A percentile compares a stretch with the other conserved stretches of the same genome.
These are phyloP conservation scores for Ajuga chamaepitys DNA, from an alignment of 257 asterid species.

Conservation along the genomic window DNA sequence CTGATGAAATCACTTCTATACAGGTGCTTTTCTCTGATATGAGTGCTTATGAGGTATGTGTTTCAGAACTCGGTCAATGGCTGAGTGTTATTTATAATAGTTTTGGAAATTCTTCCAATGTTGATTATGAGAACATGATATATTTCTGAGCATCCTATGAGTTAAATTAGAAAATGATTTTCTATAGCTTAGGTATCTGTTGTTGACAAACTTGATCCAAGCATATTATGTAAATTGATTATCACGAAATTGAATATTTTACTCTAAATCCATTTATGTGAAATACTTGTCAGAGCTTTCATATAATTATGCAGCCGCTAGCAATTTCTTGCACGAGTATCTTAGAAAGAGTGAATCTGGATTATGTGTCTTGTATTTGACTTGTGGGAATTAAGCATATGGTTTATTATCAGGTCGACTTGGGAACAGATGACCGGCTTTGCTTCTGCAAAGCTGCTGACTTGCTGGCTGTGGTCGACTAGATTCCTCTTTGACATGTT, in stretches of 20 bases:
- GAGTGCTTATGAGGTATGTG: conserved; percentile 76
- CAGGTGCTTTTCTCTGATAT: conserved; percentile 94
- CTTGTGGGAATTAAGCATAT: not conserved
- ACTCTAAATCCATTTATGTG: too few relatives aligned
- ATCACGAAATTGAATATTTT: too few relatives aligned
- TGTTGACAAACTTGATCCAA: too few relatives aligned
- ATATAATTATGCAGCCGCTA: not conserved
- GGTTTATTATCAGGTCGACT: conserved; percentile 12
- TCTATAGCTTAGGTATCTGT: too few relatives aligned
- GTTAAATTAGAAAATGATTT: too few relatives aligned
- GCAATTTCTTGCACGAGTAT: not conserved
- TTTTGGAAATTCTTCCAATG: not conserved
- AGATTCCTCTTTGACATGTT: not conserved
- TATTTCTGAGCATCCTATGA: not conserved
- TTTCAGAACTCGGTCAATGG: not conserved
- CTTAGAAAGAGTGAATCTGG: not conserved
- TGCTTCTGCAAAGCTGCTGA: conserved; percentile 16
- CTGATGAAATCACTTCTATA: conserved; percentile 12
- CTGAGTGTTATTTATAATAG: not conserved
- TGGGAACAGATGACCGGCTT: conserved; percentile 11
- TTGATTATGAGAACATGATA: not conserved
- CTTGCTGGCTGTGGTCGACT: conserved; percentile 12
- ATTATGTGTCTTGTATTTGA: not conserved
- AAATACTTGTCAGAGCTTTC: not conserved
- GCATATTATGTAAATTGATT: too few relatives aligned